These are phyloP conservation scores for Recurvomyces mirabilis DNA, from an alignment of 495 filamentous ascomycete genomes.

Conservation along the genomic window DNA sequence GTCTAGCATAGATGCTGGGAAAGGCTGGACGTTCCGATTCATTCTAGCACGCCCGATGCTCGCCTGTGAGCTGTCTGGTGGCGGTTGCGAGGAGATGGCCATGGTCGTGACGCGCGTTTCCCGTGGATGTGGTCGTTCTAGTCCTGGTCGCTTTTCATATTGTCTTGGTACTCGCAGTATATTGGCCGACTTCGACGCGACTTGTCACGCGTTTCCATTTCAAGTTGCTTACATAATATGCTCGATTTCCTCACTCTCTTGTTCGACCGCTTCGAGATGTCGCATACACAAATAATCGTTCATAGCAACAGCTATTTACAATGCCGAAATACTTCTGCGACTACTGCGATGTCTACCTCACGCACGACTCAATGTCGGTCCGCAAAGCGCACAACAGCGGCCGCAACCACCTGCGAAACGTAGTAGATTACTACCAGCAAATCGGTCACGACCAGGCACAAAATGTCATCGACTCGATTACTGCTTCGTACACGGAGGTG, in stretches of 20 bases:
- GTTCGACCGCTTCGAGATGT: too few relatives aligned
- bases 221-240: too few relatives aligned
- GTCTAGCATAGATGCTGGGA: slow-evolving; percentile 52
- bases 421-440: slow-evolving; percentile 96
- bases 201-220: too few relatives aligned
- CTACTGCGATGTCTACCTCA: slow-evolving; percentile 99
- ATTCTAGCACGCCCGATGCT: neutral
- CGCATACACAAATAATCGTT: neutral
- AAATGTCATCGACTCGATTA: slow-evolving; percentile 95
- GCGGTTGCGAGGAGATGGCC: too few relatives aligned
- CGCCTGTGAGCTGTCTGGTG: neutral
- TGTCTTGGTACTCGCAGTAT: too few relatives aligned
- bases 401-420: slow-evolving; percentile 91
- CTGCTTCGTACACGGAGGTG: slow-evolving; percentile 83
- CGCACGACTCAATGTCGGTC: slow-evolving; percentile 99
- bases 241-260: too few relatives aligned
- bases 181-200: too few relatives aligned
- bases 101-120: too few relatives aligned
- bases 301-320: slow-evolving; percentile 3
- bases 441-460: slow-evolving; percentile 98
- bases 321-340: slow-evolving; percentile 45
- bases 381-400: slow-evolving; percentile 96
- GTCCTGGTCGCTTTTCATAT: too few relatives aligned
- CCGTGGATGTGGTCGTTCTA: too few relatives aligned
- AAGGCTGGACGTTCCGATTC: slow-evolving; percentile 36